Evolutionary conservation across 1,284 basidiomycete genomes (phyloP).

Genomic region (Naganishia cerealis): DNA sequence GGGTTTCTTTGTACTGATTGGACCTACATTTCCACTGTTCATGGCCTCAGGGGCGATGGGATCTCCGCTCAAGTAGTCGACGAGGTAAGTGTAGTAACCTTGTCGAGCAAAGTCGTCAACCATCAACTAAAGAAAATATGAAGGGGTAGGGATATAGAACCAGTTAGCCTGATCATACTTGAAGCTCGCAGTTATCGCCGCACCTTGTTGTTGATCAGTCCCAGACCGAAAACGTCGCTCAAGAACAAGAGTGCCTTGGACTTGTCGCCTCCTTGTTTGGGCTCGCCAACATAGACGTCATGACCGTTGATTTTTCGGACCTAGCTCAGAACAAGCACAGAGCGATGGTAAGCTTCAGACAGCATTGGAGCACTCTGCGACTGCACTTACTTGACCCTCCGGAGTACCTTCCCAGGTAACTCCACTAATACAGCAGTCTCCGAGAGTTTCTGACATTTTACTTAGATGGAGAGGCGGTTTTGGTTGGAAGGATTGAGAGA

Average conservation of each 20-base stretch:
- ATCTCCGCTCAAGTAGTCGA: conserved; percentile 66
- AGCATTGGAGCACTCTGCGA: not conserved
- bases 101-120: conserved; percentile 72
- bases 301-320: conserved; percentile 58
- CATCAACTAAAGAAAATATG: conserved; percentile 37
- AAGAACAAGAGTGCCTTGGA: conserved; percentile 63
- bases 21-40: conserved; percentile 46
- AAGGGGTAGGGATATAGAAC: not conserved
- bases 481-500: not conserved
- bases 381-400: conserved; percentile 53
- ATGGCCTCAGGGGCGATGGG: conserved; percentile 55
- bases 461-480: not conserved
- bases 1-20: not conserved
- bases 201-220: conserved; percentile 61
- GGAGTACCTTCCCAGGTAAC: conserved; percentile 63
- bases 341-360: not conserved
- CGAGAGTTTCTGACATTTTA: conserved; percentile 50
- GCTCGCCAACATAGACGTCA: conserved; percentile 59
- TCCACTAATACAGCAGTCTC: conserved; percentile 61
- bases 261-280: conserved; percentile 55
- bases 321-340: conserved; percentile 42
- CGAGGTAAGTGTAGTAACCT: conserved; percentile 65
- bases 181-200: conserved; percentile 27
- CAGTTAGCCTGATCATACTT: not conserved
- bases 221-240: conserved; percentile 66